These are phyloP conservation scores for Amylocystis lapponica DNA, from an alignment of 768 basidiomycete genomes.

Conservation along the genomic window DNA sequence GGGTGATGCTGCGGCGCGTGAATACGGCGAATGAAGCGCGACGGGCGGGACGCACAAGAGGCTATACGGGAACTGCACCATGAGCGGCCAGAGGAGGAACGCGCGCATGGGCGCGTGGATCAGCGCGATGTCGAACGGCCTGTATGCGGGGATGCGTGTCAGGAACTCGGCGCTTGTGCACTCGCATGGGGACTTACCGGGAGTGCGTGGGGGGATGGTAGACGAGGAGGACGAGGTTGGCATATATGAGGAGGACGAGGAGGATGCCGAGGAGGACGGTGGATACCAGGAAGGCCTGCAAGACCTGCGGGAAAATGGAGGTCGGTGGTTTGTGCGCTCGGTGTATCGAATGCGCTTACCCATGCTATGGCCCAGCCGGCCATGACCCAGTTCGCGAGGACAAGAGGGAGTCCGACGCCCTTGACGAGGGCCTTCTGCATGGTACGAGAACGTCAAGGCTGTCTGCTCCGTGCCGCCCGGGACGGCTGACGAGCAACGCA, in stretches of 20 bases:
- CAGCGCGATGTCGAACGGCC: constrained; percentile 73
- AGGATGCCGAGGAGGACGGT: constrained; percentile 72
- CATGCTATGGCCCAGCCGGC: constrained; percentile 76
- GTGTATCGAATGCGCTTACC: constrained; percentile 32
- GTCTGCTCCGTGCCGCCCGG: background rate
- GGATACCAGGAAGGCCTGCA: constrained; percentile 71
- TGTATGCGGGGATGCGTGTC: background rate
- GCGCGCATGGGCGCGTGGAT: constrained; percentile 86
- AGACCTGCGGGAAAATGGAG: constrained; percentile 37
- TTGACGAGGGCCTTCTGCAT: constrained; percentile 58
- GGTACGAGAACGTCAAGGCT: constrained; percentile 2
- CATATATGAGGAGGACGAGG: constrained; percentile 66
- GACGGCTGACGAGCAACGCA: constrained; percentile 17
- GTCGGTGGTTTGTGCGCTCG: background rate
- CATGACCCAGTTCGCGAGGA: constrained; percentile 75
- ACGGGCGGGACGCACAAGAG: constrained; percentile 38
- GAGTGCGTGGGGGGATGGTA: constrained; percentile 58
- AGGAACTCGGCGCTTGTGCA: background rate
- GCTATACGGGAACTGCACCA: constrained; percentile 55
- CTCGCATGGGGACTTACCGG: constrained; percentile 8
- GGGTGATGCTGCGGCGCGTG: constrained; percentile 48
- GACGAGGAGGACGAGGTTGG: constrained; percentile 70
- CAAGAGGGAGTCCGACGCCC: constrained; percentile 75
- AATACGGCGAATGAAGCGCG: background rate
- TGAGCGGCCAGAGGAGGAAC: constrained; percentile 47